These are phyloP conservation scores for Hibiscus tridactylites DNA, from an alignment of 345 rosid genomes.

Conservation along the genomic window DNA sequence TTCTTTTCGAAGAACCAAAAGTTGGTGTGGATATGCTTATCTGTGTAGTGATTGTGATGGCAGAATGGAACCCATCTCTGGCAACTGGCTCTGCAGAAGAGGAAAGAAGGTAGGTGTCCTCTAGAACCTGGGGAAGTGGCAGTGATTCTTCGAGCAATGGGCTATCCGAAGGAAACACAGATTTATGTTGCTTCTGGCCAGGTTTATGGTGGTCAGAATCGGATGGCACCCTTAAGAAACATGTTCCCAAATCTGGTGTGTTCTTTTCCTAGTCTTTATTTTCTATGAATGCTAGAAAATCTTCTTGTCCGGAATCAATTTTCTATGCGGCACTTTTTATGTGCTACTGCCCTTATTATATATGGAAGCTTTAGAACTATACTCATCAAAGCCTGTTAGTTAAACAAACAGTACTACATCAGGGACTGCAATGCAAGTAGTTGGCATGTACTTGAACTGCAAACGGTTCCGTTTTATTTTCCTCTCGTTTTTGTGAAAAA, in stretches of 20 bases:
- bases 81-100: slow-evolving; percentile 88
- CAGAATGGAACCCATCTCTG: slow-evolving; percentile 99
- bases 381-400: not conserved
- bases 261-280: not conserved
- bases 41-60: slow-evolving; percentile 17
- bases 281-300: not conserved
- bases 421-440: not conserved
- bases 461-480: not conserved
- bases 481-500: not conserved
- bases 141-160: slow-evolving; percentile 94
- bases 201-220: slow-evolving; percentile 97
- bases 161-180: slow-evolving; percentile 97
- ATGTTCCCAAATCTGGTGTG: slow-evolving; percentile 96
- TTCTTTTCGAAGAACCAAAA: slow-evolving; percentile 6
- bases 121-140: slow-evolving; percentile 99
- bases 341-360: not conserved
- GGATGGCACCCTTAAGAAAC: slow-evolving; percentile 97
- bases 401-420: not conserved
- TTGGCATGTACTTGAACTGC: not conserved
- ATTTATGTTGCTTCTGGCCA: slow-evolving; percentile 99
- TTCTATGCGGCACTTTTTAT: not conserved
- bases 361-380: not conserved
- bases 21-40: slow-evolving; percentile 3
- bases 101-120: slow-evolving; percentile 99
- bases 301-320: not conserved